Evolutionary conservation across 208 protist species (phyloP), one percentile per base, ranked within the genome.

Genomic region (Strigomonas culicis): DNA sequence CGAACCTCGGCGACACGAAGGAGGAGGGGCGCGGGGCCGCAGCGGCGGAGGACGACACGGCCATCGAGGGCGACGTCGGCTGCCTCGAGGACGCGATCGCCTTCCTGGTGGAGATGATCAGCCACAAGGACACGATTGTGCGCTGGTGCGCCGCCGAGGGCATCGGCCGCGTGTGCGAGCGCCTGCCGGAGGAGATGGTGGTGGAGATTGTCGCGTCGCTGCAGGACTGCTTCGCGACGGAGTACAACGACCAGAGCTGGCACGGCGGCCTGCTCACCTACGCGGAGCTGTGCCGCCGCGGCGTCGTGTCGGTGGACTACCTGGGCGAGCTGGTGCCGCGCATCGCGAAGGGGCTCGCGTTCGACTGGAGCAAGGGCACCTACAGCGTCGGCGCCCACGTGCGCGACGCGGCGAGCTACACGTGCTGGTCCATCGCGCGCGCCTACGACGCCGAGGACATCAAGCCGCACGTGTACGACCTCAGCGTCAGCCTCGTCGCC

Each of bases 371-470:
- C 59, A 90, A 89, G 61, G 98, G 98, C 62, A 90, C 91, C 47
- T 88, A 98, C 70, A 97, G 86, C 58, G 97, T 99, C 19, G 98
- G 98, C 1, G 80, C 96, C 1, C 88, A 99, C 71, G 98, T 99
- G 30, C 85, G 98, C 27, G 98, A 99, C 79, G 94, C 98, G 24
- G 97, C 98, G 51, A 99, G 97, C 72, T 99, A 99, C 80, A 87
- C 98, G 1, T 97, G 88, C 75, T 99, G 98, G 98, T 98, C 98
- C 28, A 94, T 99, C 28, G 98, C 98, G 7, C 88, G 98, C 52
- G 97, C 98, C 7, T 99, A 99, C 79, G 89, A 95, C 51, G 83
- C 95, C 10, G 52, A 53, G 0, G 83, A 98, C 56, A 80, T 99
- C 32, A 64, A 75, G 43, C 58, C 65, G 41, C 84, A 98, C 72